Base-by-base conservation (phyloP, 1,284 basidiomycete genomes). In the Pseudozyma thailandica region DNA sequence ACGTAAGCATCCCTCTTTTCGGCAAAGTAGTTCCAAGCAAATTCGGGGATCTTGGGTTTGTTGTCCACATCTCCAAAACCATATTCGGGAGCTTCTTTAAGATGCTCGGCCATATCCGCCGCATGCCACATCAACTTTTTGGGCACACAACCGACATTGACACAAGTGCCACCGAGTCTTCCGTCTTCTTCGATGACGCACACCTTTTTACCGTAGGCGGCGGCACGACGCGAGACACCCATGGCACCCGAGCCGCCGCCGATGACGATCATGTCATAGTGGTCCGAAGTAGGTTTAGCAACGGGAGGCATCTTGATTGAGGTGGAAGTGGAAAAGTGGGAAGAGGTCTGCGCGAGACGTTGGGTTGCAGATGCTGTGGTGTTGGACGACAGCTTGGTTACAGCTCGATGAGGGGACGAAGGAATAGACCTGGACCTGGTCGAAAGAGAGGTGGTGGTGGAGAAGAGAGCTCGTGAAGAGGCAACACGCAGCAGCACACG, bases 71-170 rank as follows among this genome's bases (percentile, higher is more conserved):
- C 71, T 26, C 75, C 75, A 50, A 95, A 93, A 59, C 93, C 90
- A 85, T 96, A 98, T 30, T 88, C 84, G 21, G 89, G 88, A 61
- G 86, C 86, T 63, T 91, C 89, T 46, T 88, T 87, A 44, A 96
- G 85, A 79, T 91, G 91, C 78, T 95, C 94, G 38, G 90, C 72
- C 45, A 79, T 69, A 84, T 98, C 95, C 51, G 96, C 93, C 30
- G 95, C 94, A 82, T 98, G 92, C 96, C 96, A 98, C 96, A 98
- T 98, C 66, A 99, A 90, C 91, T 97, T 84, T 64, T 83, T 76
- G 33, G 81, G 81, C 21, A 82, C 81, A 39, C 81, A 82, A 6
- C 92, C 93, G 61, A 95, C 87, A 70, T 88, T 98, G 66, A 99
- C 95, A 82, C 96, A 98, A 33, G 96, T 98, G 42, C 96, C 96